Evolutionary conservation across 148 eudicot genomes (phyloP), one percentile per base, ranked within the genome.

Genomic region (Persicaria maculosa): DNA sequence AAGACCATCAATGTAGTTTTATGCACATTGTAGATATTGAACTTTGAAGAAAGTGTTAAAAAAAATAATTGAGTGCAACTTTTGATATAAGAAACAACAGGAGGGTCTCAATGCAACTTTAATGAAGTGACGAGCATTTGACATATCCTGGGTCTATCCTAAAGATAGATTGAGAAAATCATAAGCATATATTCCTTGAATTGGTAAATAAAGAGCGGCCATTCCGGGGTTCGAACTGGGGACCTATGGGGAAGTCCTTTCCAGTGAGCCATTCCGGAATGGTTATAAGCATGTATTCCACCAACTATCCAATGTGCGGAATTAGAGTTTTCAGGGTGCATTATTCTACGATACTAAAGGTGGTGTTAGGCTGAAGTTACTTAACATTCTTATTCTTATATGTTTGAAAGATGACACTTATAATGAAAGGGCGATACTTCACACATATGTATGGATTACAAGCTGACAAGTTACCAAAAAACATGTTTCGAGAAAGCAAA

Each of bases 351-450:
- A 4, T 57, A 57, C 64, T 57, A 57, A 7, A 31, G 11, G 10
- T 57, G 64, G 58, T n/a, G 58, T n/a, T 54, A 54, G n/a, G 20
- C 58, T 5, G 4, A 50, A 50, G 2, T 54, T 7, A 54, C 6
- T 54, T 7, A 54, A 54, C 8, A 16, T 31, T 31, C 40, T 31
- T 31, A 31, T 31, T 31, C 6, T 16, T 54, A 15, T 54, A 54
- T 54, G 58, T 7, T 7, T 19, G 7, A 57, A 6, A 19, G 7
- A 17, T n/a, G 62, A 16, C 62, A 7, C 62, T 31, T 31, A 1
- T 31, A 57, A 57, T 57, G 62, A 19, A 54, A 54, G 58, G 58
- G 58, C 58, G 15, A 54, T 40, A 59, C 67, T 59, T 59, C 10
- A 31, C 11, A 15, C 43, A 25, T 25, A 25, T 59, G 43, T 59